Evolutionary conservation across 2,329 filamentous ascomycete genomes (phyloP), one percentile per base, ranked within the genome.

Genomic region (Diaporthe sp.): DNA sequence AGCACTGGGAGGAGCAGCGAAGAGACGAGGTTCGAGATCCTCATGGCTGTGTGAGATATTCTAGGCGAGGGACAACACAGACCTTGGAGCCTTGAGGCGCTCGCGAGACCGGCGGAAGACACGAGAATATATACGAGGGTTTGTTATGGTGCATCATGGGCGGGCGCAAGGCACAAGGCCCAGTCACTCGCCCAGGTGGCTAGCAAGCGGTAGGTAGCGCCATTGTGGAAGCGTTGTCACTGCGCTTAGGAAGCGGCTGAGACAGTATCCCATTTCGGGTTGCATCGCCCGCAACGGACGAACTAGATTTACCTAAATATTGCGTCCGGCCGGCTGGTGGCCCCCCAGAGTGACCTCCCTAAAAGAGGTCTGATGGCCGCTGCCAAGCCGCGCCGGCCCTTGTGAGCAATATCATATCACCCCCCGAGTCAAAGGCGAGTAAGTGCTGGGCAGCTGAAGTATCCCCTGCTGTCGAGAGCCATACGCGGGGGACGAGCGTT

Each of bases 341-440:
- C 47, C 63, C 53, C n/a, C 30, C 63, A 22, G 63, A 68, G 63
- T 68, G 63, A 68, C 63, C 63, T 68, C 63, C 63, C 63, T 37
- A 66, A 66, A 66, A 37, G 22, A 66, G 63, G 42, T 35, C 63
- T 19, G n/a, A 37, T 37, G 37, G 13, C 63, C 63, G 63, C 63
- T 68, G 63, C 63, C 63, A 68, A 68, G 63, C 63, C 63, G 63
- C 47, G 32, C 63, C 47, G 47, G 22, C 47, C 47, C 47, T 51
- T 19, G 44, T 66, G 63, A 51, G 63, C 63, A 66, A 25, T 66
- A 66, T 27, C 44, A 50, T 39, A 27, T 32, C 22, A 32, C 32
- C 8, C 32, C 30, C 44, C 13, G 32, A 51, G 44, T 51, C 63
- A 66, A 66, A 51, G 63, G 44, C 63, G 15, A 25, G 13, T 6